Percentiles rank a stretch among this genome's conserved stretches.
These are phyloP conservation scores for Chlorella sp. DNA, from an alignment of 139 green algal genomes.

Conservation along the genomic window DNA sequence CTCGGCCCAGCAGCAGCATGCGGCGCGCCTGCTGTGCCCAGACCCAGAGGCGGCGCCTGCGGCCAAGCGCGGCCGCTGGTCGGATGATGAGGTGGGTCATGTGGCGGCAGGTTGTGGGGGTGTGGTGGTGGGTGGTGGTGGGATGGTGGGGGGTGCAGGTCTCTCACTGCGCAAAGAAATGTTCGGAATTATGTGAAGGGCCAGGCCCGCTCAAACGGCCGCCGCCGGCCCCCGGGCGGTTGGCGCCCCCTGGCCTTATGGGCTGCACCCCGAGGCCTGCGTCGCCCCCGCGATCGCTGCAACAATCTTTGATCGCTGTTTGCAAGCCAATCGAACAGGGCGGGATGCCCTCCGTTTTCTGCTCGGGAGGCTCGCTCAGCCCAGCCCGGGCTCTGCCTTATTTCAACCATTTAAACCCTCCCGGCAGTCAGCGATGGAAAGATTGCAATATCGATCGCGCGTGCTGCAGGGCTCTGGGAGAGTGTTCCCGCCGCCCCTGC, in stretches of 20 bases:
- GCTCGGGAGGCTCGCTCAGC: no score
- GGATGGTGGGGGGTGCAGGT: background rate
- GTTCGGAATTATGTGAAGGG: slow-evolving; percentile 38
- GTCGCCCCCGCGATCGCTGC: no score
- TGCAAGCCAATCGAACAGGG: no score
- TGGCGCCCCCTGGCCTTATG: no score
- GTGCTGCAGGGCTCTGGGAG: no score
- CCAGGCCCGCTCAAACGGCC: background rate
- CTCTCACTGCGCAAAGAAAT: slow-evolving; percentile 25
- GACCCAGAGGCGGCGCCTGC: background rate
- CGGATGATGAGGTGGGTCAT: background rate
- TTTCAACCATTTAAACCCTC: no score
- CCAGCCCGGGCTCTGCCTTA: no score
- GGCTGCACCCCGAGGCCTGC: no score
- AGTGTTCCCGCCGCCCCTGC: background rate
- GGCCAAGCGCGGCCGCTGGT: slow-evolving; percentile 22
- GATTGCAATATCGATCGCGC: no score
- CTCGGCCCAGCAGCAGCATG: background rate
- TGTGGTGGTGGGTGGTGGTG: background rate
- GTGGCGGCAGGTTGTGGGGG: background rate
- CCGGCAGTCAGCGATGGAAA: no score
- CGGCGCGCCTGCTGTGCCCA: slow-evolving; percentile 18
- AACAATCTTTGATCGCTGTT: no score
- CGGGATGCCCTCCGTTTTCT: no score
- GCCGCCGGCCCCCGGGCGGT: background rate